Evolutionary conservation across 2,329 filamentous ascomycete species (phyloP).

Genomic region (Bipolaris bicolor): DNA sequence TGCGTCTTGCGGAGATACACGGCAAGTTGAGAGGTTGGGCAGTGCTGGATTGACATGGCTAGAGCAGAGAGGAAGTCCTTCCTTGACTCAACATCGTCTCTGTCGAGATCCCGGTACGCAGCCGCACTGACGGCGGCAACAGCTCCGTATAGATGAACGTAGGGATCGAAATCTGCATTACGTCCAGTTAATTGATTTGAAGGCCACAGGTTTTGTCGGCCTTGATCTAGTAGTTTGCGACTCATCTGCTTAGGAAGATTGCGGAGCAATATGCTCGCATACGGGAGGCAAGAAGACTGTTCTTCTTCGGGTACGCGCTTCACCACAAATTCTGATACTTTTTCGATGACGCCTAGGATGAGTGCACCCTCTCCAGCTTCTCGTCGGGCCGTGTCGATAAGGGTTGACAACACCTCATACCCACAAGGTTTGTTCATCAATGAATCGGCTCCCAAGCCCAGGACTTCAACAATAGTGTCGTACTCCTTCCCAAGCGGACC

Average conservation of each 20-base stretch:
- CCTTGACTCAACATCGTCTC: slow-evolving; percentile 48
- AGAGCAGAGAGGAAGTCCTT: slow-evolving; percentile 62
- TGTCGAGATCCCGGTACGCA: slow-evolving; percentile 59
- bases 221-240: slow-evolving; percentile 62
- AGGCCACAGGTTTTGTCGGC: slow-evolving; percentile 71
- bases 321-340: slow-evolving; percentile 61
- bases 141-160: slow-evolving; percentile 69
- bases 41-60: slow-evolving; percentile 48
- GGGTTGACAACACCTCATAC: slow-evolving; percentile 59
- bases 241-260: slow-evolving; percentile 53
- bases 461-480: slow-evolving; percentile 69
- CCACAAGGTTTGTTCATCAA: slow-evolving; percentile 28
- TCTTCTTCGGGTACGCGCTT: slow-evolving; percentile 26
- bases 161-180: slow-evolving; percentile 60
- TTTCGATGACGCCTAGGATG: slow-evolving; percentile 72
- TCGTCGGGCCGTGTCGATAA: slow-evolving; percentile 61
- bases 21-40: slow-evolving; percentile 57
- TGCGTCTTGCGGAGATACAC: slow-evolving; percentile 67
- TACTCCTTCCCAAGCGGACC: slow-evolving; percentile 69
- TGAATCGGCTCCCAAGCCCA: slow-evolving; percentile 64
- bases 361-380: slow-evolving; percentile 72
- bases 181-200: slow-evolving; percentile 49
- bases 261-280: slow-evolving; percentile 45
- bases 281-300: slow-evolving; percentile 27
- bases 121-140: slow-evolving; percentile 59